Evolutionary conservation across 257 asterid species (phyloP).

Genomic region (Scutellaria baicalensis): DNA sequence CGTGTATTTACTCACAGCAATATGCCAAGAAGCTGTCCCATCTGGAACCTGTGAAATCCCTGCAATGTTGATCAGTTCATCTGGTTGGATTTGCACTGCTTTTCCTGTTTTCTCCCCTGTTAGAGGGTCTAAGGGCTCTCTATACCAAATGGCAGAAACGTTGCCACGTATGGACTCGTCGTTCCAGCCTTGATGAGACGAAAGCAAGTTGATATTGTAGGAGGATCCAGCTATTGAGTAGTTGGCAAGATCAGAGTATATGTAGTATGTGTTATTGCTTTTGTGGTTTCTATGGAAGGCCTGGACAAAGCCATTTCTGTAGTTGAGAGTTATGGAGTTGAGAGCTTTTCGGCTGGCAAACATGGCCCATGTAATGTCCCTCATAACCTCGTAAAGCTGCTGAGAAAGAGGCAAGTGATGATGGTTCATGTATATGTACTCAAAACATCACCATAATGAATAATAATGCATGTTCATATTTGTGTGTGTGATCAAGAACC

Average conservation of each 20-base stretch:
- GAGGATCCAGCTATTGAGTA: conserved; percentile 56
- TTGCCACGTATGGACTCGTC: conserved; percentile 70
- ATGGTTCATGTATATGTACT: not conserved
- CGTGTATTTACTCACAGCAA: conserved; percentile 80
- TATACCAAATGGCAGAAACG: conserved; percentile 73
- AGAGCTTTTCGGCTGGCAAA: conserved; percentile 82
- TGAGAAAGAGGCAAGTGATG: conserved; percentile 3
- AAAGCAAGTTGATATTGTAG: conserved; percentile 29
- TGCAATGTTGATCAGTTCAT: conserved; percentile 75
- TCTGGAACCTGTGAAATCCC: conserved; percentile 93
- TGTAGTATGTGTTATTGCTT: conserved; percentile 66
- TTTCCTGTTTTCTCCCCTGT: conserved; percentile 70
- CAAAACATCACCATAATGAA: not conserved
- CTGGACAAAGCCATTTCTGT: conserved; percentile 87
- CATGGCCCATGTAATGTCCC: conserved; percentile 84
- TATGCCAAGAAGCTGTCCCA: conserved; percentile 89
- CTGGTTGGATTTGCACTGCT: conserved; percentile 54
- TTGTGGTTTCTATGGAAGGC: conserved; percentile 83
- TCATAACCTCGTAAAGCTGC: conserved; percentile 86
- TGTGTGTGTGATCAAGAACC: conserved; percentile 32
- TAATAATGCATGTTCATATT: not conserved
- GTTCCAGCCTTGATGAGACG: conserved; percentile 72
- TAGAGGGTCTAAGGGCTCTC: conserved; percentile 66
- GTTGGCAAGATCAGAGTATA: conserved; percentile 77
- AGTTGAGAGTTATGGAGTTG: conserved; percentile 66